Percentiles rank a stretch among this genome's conserved stretches.
phyloP scores from a whole-genome alignment of 2,329 filamentous ascomycete species.

The Nothopassalora personata region DNA sequence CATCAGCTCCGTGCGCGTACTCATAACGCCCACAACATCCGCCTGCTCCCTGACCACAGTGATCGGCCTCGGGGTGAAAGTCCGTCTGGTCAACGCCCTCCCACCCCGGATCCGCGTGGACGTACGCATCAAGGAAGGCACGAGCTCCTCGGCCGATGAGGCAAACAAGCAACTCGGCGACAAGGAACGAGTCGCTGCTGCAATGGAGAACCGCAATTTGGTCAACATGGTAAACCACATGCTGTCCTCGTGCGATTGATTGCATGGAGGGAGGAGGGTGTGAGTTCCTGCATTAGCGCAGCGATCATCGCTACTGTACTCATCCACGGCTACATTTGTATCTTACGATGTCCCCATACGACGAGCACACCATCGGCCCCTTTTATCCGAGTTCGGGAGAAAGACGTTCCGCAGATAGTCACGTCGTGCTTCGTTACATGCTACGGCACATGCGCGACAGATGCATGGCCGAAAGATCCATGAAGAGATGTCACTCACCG shows the following conservation, averaged over 20 bases:
- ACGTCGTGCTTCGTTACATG: not conserved
- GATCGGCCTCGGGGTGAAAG: slow-evolving; percentile 87
- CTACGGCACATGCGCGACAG: not conserved
- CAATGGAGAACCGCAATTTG: slow-evolving; percentile 86
- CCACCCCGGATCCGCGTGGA: slow-evolving; percentile 89
- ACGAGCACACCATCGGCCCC: not conserved
- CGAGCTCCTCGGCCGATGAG: slow-evolving; percentile 90
- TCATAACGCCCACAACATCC: slow-evolving; percentile 93
- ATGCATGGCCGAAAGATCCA: not conserved
- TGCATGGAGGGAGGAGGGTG: not conserved
- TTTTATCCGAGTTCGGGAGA: not conserved
- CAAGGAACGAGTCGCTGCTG: slow-evolving; percentile 93
- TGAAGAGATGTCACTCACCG: not conserved
- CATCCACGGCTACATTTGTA: not conserved
- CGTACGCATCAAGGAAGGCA: slow-evolving; percentile 89
- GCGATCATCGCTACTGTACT: not conserved
- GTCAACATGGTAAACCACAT: slow-evolving; percentile 88
- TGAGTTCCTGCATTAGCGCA: slow-evolving; percentile 15
- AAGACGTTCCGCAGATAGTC: not conserved
- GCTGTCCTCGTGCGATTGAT: slow-evolving; percentile 50
- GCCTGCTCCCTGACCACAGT: slow-evolving; percentile 96
- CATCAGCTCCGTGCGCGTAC: slow-evolving; percentile 72
- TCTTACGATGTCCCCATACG: not conserved
- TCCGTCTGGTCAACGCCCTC: slow-evolving; percentile 82
- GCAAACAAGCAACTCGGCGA: slow-evolving; percentile 95